Percentiles rank a stretch among this genome's conserved stretches.
These are phyloP conservation scores for Solanum lycopersicoides DNA, from an alignment of 257 asterid species.

Conservation along the genomic window DNA sequence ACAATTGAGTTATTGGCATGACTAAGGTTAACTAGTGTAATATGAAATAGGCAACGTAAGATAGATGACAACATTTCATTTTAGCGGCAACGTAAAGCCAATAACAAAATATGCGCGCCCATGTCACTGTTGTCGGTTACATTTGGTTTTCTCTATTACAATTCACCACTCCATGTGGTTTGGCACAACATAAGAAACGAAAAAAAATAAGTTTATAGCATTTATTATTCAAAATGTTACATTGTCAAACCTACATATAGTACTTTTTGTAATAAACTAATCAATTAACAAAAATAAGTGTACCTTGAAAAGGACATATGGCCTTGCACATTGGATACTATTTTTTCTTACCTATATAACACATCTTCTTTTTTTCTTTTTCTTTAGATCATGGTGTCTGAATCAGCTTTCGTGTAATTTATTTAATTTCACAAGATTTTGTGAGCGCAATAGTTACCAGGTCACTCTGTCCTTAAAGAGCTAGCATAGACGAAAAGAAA, in stretches of 20 bases:
- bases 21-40: neutral
- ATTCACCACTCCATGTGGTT: constrained; percentile 18
- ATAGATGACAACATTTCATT: neutral
- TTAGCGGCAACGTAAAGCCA: constrained; percentile 56
- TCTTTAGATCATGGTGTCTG: fast-evolving
- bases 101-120: constrained; percentile 19
- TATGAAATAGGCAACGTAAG: neutral
- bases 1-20: neutral
- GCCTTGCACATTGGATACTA: neutral
- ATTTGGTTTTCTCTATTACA: neutral
- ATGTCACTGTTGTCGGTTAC: constrained; percentile 41
- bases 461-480: neutral
- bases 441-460: no score
- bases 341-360: neutral
- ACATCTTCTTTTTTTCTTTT: neutral
- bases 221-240: neutral
- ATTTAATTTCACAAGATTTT: no score
- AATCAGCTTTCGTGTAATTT: neutral
- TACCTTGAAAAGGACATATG: constrained; percentile 18
- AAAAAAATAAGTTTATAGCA: neutral
- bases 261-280: neutral
- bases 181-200: neutral
- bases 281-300: neutral
- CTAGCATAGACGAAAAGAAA: fast-evolving
- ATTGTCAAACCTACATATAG: neutral